A percentile compares a stretch with the other conserved stretches of the same genome.
phyloP scores from a whole-genome alignment of 1,139 yeast genomes.

The Kodamaea anthophila region DNA sequence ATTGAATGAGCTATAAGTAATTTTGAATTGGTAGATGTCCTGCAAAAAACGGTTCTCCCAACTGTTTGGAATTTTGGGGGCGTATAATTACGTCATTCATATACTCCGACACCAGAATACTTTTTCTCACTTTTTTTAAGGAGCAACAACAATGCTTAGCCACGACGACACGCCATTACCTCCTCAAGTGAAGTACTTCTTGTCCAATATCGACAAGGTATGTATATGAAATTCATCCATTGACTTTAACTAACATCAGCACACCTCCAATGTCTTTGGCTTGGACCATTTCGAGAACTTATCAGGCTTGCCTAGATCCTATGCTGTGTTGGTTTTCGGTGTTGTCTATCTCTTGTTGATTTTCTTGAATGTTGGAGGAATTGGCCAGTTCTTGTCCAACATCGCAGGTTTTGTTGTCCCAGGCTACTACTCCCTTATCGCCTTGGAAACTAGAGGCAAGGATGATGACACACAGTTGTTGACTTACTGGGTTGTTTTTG shows the following conservation, averaged over 20 bases:
- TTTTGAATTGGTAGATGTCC: too few species aligned
- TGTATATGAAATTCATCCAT: slow-evolving; percentile 11
- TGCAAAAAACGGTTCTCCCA: too few species aligned
- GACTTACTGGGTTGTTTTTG: slow-evolving; percentile 96
- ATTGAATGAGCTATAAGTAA: too few species aligned
- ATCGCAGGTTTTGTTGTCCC: slow-evolving; percentile 89
- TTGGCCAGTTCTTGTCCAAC: slow-evolving; percentile 90
- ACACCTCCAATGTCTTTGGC: slow-evolving; percentile 32
- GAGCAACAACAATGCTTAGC: slow-evolving; percentile 5
- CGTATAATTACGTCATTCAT: too few species aligned
- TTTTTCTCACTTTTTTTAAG: background rate
- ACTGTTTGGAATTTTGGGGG: too few species aligned
- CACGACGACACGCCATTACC: slow-evolving; percentile 22
- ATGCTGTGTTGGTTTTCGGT: slow-evolving; percentile 64
- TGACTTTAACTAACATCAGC: slow-evolving; percentile 24
- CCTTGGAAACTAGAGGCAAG: slow-evolving; percentile 64
- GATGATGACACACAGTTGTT: slow-evolving; percentile 81
- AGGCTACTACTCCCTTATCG: slow-evolving; percentile 80
- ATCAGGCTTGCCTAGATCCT: slow-evolving; percentile 83
- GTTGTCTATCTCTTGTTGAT: slow-evolving; percentile 67
- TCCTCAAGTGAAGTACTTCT: slow-evolving; percentile 20
- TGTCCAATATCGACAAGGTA: slow-evolving; percentile 26
- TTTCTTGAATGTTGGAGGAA: slow-evolving; percentile 85
- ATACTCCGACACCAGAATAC: too few species aligned
- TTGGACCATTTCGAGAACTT: slow-evolving; percentile 55